Percentiles rank a stretch among this genome's conserved stretches.
Evolutionary conservation across 345 rosid species (phyloP).

Genomic region (Sonneratia caseolaris): DNA sequence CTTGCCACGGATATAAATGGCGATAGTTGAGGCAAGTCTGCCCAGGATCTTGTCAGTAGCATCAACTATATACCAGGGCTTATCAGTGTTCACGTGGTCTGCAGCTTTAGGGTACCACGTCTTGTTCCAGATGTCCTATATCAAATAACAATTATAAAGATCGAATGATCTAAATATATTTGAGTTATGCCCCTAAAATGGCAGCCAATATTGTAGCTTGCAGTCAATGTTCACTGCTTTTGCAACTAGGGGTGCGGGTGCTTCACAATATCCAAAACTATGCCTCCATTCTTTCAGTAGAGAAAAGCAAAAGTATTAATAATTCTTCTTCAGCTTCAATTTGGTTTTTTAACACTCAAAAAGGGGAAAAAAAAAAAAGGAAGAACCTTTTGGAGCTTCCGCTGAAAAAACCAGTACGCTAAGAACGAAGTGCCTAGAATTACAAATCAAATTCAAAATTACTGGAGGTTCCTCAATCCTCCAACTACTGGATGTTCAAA

Average conservation of each 20-base stretch:
- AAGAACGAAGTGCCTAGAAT: no score
- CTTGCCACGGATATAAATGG: conserved; percentile 87
- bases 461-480: no score
- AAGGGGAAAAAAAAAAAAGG: no score
- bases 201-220: conserved; percentile 1
- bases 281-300: background rate
- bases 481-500: no score
- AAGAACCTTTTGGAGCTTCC: no score
- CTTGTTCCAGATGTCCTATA: conserved; percentile 92
- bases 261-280: background rate
- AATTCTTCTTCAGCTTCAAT: no score
- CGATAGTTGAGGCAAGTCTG: conserved; percentile 81
- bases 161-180: background rate
- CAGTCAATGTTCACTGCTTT: background rate
- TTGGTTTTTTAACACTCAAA: no score
- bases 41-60: conserved; percentile 90
- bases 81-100: conserved; percentile 81
- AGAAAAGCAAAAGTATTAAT: background rate
- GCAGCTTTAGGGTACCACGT: conserved; percentile 97
- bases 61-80: conserved; percentile 85
- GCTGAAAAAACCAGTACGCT: no score
- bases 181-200: background rate
- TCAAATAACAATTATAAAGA: background rate
- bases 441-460: no score
- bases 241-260: background rate